Percentiles rank a stretch among this genome's conserved stretches.
Conservation (phyloP, 2,329 filamentous ascomycete genomes). For the Microdochium trichocladiopsis region DNA sequence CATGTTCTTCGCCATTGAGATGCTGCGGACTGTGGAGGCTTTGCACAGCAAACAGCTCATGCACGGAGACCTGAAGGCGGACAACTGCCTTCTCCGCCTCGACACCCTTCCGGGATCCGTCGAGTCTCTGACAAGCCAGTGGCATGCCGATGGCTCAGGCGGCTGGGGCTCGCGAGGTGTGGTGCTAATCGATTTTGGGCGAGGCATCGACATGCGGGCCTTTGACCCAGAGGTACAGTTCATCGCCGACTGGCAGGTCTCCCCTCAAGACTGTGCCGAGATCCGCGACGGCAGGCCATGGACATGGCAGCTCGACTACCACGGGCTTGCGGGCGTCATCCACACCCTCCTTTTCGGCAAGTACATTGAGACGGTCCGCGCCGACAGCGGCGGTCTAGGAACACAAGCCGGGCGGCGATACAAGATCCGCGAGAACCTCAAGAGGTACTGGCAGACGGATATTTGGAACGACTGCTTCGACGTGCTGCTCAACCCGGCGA, state of each 20-base stretch:
- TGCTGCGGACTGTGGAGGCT: constrained; percentile 83
- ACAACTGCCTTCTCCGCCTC: constrained; percentile 89
- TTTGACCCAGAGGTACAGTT: constrained; percentile 77
- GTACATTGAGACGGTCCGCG: constrained; percentile 77
- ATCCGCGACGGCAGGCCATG: constrained; percentile 91
- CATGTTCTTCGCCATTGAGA: constrained; percentile 93
- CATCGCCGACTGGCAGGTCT: constrained; percentile 91
- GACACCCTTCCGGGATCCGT: constrained; percentile 39
- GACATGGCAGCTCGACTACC: constrained; percentile 97
- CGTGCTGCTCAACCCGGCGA: constrained; percentile 74
- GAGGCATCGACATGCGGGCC: constrained; percentile 85
- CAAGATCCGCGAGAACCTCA: constrained; percentile 73
- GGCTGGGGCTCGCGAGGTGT: constrained; percentile 80
- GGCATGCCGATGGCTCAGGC: constrained; percentile 63
- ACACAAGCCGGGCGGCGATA: constrained; percentile 59
- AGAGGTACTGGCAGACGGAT: constrained; percentile 94
- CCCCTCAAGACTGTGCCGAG: constrained; percentile 83
- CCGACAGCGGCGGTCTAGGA: constrained; percentile 47
- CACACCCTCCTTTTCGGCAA: constrained; percentile 89
- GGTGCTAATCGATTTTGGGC: constrained; percentile 87
- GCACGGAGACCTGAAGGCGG: constrained; percentile 90
- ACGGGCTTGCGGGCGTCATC: constrained; percentile 81
- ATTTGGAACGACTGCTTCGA: constrained; percentile 83
- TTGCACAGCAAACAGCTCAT: constrained; percentile 74
- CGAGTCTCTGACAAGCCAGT: constrained; percentile 50